Evolutionary conservation across 495 filamentous ascomycete species (phyloP), one percentile per base, ranked within the genome.

Genomic region (Glonium stellatum): DNA sequence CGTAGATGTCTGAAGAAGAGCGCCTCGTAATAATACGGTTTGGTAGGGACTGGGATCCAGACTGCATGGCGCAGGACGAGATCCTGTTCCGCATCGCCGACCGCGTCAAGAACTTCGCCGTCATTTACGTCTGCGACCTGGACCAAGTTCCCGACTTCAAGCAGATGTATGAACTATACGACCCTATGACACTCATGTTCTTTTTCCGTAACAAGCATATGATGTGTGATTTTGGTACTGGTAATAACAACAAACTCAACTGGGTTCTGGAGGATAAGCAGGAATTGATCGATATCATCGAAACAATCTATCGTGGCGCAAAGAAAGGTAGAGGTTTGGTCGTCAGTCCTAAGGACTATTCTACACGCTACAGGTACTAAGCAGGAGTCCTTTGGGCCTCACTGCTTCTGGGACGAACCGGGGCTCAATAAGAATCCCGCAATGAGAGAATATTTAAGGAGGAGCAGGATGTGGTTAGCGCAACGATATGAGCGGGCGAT

Each of bases 191-290:
- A 3, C 62, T 83, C 50, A 84, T 85, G 81, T 96, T 93, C 80
- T 98, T 97, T 80, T 98, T 92, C 76, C 82, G 93, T 50, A 97
- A 97, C 72, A 97, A 97, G 74, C 91, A 97, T 73, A 97, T 98
- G 86, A 93, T 95, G 89, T 92, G 87, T 71, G 93, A 97, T 84
- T 93, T 96, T 63, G 92, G 93, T 12, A 97, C 95, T 5, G 93
- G 93, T 66, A 96, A 98, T 76, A 98, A 98, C 73, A 97, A 98
- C 74, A 96, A 95, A 72, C 79, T 95, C 67, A 97, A 97, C 74
- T 97, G 89, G 84, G 91, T 97, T 41, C 74, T 97, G 57, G 93
- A 97, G 75, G 93, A 98, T 70, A 97, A 98, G 75, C 93, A 98
- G 73, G 93, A 98, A 76, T 74, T 98, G 69, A 97, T 98, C 67